phyloP scores from a whole-genome alignment of 805 yeast species.

The Saccharomyces cerevisiae region DNA sequence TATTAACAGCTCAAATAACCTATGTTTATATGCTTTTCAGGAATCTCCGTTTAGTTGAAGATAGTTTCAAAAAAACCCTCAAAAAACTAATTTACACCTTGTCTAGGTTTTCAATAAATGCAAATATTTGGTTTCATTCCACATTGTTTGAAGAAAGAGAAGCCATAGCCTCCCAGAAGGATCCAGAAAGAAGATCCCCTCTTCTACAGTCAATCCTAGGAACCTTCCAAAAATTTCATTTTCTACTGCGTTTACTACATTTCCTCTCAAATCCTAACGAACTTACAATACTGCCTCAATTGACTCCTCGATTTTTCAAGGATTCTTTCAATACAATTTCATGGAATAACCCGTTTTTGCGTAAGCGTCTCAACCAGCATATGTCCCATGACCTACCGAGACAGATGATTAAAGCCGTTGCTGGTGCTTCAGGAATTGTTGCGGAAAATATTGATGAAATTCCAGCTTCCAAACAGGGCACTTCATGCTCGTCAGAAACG shows the following conservation, averaged over 20 bases:
- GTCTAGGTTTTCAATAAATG: conserved; percentile 55
- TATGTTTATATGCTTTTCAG: neutral
- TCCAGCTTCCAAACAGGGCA: neutral
- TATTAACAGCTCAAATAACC: neutral
- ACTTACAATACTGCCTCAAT: conserved; percentile 40
- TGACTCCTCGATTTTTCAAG: conserved; percentile 55
- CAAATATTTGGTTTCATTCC: conserved; percentile 43
- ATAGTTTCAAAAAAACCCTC: conserved; percentile 14
- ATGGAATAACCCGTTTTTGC: neutral
- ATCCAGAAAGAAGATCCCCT: neutral
- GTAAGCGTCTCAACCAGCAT: neutral
- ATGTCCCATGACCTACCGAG: neutral
- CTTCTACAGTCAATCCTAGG: neutral
- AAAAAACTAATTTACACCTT: conserved; percentile 44
- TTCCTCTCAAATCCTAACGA: conserved; percentile 11
- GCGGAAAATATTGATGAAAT: conserved; percentile 5
- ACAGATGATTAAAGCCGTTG: neutral
- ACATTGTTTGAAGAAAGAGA: neutral
- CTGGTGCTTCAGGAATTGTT: conserved; percentile 25
- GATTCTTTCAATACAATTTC: conserved; percentile 41
- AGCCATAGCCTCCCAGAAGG: neutral
- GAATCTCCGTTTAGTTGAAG: neutral
- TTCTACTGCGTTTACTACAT: conserved; percentile 19
- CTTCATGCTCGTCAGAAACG: neutral
- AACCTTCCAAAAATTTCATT: conserved; percentile 16